A percentile compares a stretch with the other conserved stretches of the same genome.
phyloP scores from a whole-genome alignment of 2,329 filamentous ascomycete species.

The Botrytis squamosa region DNA sequence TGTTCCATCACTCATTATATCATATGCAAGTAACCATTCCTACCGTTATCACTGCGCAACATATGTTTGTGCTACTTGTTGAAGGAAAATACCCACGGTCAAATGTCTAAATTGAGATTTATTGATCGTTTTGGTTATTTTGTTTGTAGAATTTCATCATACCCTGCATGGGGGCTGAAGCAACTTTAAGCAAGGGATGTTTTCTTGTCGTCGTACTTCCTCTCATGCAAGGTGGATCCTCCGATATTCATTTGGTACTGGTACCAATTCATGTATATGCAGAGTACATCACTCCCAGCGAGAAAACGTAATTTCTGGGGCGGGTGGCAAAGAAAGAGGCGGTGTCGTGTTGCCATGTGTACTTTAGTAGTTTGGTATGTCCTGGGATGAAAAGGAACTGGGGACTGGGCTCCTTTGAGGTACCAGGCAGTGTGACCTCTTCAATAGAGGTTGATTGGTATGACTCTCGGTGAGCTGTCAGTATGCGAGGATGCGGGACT shows the following conservation, averaged over 20 bases:
- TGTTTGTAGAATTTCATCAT: not conserved
- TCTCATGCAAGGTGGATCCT: constrained; percentile 14
- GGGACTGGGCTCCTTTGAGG: not conserved
- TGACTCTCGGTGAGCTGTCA: constrained; percentile 21
- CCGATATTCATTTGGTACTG: constrained; percentile 6
- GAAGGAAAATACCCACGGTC: not conserved
- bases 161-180: constrained; percentile 7
- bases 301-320: constrained; percentile 11
- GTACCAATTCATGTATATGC: constrained; percentile 19
- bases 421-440: not conserved
- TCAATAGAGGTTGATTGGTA: constrained; percentile 7
- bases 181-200: constrained; percentile 16
- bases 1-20: constrained; percentile 15
- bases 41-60: constrained; percentile 16
- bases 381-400: not conserved
- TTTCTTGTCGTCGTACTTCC: not conserved
- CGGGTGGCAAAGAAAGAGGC: constrained; percentile 7
- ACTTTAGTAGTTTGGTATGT: constrained; percentile 1
- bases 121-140: not conserved
- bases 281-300: not conserved
- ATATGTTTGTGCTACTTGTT: not conserved
- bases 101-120: not conserved
- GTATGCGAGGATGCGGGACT: constrained; percentile 15
- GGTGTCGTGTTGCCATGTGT: constrained; percentile 19
- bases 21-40: constrained; percentile 21